Percentiles rank a stretch among this genome's conserved stretches.
These are phyloP conservation scores for Vaccinium myrtillus DNA, from an alignment of 148 eudicot genomes.

Conservation along the genomic window DNA sequence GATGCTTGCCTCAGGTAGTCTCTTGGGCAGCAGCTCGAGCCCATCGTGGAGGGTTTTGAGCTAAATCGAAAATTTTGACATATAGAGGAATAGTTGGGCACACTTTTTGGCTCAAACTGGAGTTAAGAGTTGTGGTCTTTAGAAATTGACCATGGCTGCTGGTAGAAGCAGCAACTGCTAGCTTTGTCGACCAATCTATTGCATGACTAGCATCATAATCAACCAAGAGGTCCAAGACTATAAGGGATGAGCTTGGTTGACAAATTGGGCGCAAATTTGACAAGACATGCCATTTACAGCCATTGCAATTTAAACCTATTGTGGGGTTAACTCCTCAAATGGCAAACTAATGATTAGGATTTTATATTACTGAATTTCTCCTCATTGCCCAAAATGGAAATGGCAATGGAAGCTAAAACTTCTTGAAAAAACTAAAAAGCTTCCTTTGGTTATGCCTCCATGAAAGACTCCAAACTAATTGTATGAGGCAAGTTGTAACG, in stretches of 20 bases:
- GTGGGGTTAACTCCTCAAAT: background rate
- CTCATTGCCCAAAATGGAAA: too few relatives aligned
- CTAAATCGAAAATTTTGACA: background rate
- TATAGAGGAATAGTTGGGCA: background rate
- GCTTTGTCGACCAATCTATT: background rate
- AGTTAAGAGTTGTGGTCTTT: background rate
- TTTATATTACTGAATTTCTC: too few relatives aligned
- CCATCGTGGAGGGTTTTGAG: background rate
- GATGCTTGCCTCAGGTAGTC: too few relatives aligned
- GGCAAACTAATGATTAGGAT: background rate
- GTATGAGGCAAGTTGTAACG: too few relatives aligned
- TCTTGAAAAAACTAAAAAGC: too few relatives aligned
- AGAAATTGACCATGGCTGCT: background rate
- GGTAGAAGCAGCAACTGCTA: background rate
- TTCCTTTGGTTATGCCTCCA: too few relatives aligned
- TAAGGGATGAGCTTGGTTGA: background rate
- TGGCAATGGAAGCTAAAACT: too few relatives aligned
- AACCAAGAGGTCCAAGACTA: background rate
- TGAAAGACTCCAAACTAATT: too few relatives aligned
- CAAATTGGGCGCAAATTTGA: background rate
- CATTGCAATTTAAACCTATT: too few relatives aligned
- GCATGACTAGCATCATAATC: background rate
- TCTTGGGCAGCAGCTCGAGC: background rate
- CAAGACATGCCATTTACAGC: background rate
- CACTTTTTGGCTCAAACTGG: background rate